Base-by-base conservation (phyloP, 257 asterid genomes). In the Perilla frutescens region DNA sequence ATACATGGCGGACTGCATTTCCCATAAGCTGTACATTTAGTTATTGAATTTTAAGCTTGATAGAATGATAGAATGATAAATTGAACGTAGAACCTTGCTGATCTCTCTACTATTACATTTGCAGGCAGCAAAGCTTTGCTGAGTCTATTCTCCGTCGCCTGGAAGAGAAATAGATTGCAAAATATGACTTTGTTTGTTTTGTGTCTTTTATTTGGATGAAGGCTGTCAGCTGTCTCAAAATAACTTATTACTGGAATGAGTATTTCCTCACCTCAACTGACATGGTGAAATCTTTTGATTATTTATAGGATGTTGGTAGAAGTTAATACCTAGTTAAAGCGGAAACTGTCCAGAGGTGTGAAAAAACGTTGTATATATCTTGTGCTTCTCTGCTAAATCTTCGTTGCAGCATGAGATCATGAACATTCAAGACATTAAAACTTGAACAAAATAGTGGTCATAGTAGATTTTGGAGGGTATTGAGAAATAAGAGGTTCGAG, bases 111-210 rank as follows among this genome's bases (percentile, higher is more conserved):
- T 37, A 39, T 45, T 58, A 32, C 36, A 50, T 80, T 57, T 85
- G 80, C 92, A 88, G 96, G 93, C 97, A 91, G 79, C 91, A 86
- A 71, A 85, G 91, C 83, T 91, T 91, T 72, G 97, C 96, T 8
- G 97, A 91, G 57, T 87, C 90, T 3, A 83, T 91, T 55, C 84
- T 94, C 65, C 89, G 89, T 41, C 84, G 91, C 34, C 81, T 91
- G 58, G 92, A 90, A 71, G 97, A 94, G 84, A 78, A 84, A 78
- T 89, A 85, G 78, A 67, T 55, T 29, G 32, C 29, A 6, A n/a
- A 11, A 58, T 15, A 14, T 72, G 15, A 3, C 15, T 60, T 32
- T 80, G 56, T 62, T 2, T 56, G 55, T 47, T 62, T 26, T 59
- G 41, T 11, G 26, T 72, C 47, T 49, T 64, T 63, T n/a, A 40